A percentile compares a stretch with the other conserved stretches of the same genome.
These are phyloP conservation scores for Schizosaccharomyces versatilis DNA, from an alignment of 1,139 yeast species.

Conservation along the genomic window DNA sequence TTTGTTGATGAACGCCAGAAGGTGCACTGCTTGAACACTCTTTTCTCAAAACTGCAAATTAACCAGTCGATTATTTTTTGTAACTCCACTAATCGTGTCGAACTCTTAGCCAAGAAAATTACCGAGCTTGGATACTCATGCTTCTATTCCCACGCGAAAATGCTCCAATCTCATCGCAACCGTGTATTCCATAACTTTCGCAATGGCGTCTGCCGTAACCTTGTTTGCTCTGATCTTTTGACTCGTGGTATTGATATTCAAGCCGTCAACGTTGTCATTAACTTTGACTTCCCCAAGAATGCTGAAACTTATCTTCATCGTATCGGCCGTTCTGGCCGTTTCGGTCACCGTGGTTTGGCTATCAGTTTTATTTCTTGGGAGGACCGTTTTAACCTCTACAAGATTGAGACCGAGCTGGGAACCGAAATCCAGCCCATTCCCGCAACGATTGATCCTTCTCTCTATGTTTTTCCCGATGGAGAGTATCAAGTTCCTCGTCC, in stretches of 20 bases:
- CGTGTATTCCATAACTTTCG: constrained; percentile 96
- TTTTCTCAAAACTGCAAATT: constrained; percentile 79
- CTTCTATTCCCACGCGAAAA: constrained; percentile 88
- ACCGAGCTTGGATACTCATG: constrained; percentile 94
- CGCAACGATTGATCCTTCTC: constrained; percentile 59
- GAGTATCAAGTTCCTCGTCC: constrained; percentile 8
- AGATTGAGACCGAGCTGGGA: constrained; percentile 91
- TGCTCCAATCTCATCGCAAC: constrained; percentile 95
- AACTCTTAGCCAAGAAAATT: constrained; percentile 79
- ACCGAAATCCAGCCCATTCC: constrained; percentile 96
- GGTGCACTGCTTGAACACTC: constrained; percentile 81
- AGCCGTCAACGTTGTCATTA: constrained; percentile 92
- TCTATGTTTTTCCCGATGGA: constrained; percentile 33
- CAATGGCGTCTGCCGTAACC: constrained; percentile 90
- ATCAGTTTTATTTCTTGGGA: constrained; percentile 92
- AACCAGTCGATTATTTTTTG: constrained; percentile 93
- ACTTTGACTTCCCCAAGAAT: constrained; percentile 93
- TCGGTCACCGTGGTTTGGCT: constrained; percentile 94
- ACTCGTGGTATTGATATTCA: constrained; percentile 98
- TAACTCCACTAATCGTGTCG: constrained; percentile 90
- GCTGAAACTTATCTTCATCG: constrained; percentile 95
- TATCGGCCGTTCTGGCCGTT: constrained; percentile 98
- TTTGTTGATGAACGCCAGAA: constrained; percentile 93
- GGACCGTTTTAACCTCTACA: constrained; percentile 68
- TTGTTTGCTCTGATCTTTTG: constrained; percentile 86